Evolutionary conservation across 2,329 filamentous ascomycete genomes (phyloP).

Genomic region (Emericellopsis atlantica): DNA sequence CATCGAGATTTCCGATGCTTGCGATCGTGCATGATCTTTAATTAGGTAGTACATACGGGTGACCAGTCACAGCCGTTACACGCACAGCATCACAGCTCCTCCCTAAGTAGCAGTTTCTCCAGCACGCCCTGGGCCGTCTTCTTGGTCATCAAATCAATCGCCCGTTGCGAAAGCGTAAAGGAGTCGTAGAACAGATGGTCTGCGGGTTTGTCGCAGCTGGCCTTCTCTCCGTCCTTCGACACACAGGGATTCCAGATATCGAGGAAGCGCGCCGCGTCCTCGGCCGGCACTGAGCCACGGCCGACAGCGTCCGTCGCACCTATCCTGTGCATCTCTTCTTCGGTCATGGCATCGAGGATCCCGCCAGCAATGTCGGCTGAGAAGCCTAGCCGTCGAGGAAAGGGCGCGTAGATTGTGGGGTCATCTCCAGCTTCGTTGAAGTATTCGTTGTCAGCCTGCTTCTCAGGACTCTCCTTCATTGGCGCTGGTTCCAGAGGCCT

Average conservation of each 20-base stretch:
- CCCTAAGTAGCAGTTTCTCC: conserved; percentile 5
- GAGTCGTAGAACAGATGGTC: conserved; percentile 39
- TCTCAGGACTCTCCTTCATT: conserved; percentile 4
- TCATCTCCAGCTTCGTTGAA: neutral
- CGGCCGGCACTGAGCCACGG: conserved; percentile 20
- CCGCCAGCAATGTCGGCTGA: conserved; percentile 25
- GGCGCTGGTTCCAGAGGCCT: conserved; percentile 4
- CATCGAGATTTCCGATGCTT: too few relatives aligned
- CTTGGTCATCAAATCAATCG: conserved; percentile 10
- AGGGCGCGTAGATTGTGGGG: conserved; percentile 14
- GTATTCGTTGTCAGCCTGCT: neutral
- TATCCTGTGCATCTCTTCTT: conserved; percentile 30
- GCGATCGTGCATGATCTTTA: too few relatives aligned
- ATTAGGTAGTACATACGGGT: neutral
- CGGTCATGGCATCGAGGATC: conserved; percentile 30
- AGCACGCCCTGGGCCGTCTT: conserved; percentile 7
- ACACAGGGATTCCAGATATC: conserved; percentile 31
- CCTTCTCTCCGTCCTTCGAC: neutral
- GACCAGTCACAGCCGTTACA: neutral
- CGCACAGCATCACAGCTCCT: neutral
- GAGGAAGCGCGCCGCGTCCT: conserved; percentile 21
- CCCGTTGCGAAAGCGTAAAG: conserved; percentile 28
- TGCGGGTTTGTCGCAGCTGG: conserved; percentile 27
- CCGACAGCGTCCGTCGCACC: conserved; percentile 29
- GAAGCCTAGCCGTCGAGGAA: conserved; percentile 26